A percentile compares a stretch with the other conserved stretches of the same genome.
Evolutionary conservation across 2,329 filamentous ascomycete species (phyloP).

Genomic region (Alternaria triticina): DNA sequence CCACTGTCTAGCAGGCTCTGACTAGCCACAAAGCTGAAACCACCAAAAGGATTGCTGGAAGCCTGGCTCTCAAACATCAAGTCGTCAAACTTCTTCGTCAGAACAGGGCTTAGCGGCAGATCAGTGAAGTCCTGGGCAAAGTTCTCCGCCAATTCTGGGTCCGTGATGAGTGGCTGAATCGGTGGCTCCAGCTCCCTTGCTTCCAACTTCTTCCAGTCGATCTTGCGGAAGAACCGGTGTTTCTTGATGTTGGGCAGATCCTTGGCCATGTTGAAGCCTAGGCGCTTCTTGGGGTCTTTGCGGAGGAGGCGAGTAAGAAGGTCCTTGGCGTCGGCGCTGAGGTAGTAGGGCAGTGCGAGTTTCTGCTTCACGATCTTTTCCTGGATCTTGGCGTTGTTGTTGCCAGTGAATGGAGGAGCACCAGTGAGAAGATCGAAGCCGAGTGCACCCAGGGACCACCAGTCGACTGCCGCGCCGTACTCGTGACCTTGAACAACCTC

Average conservation of each 20-base stretch:
- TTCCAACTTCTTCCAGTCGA: constrained; percentile 90
- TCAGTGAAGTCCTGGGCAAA: constrained; percentile 93
- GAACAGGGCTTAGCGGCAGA: constrained; percentile 76
- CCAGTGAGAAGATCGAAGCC: constrained; percentile 94
- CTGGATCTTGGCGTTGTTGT: constrained; percentile 93
- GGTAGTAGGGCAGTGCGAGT: constrained; percentile 84
- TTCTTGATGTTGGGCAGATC: constrained; percentile 85
- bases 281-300: constrained; percentile 89
- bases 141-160: constrained; percentile 95
- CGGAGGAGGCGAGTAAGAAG: constrained; percentile 86
- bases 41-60: constrained; percentile 58
- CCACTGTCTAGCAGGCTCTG: constrained; percentile 55
- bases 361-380: constrained; percentile 97
- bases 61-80: constrained; percentile 39
- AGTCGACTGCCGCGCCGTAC: constrained; percentile 95
- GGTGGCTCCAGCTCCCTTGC: constrained; percentile 83
- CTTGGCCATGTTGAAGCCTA: constrained; percentile 87
- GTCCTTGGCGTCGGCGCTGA: constrained; percentile 91
- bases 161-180: constrained; percentile 91
- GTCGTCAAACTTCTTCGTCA: constrained; percentile 39
- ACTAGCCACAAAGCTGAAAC: constrained; percentile 62
- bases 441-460: constrained; percentile 96
- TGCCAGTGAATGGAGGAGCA: constrained; percentile 85
- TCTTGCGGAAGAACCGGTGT: constrained; percentile 95
- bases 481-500: constrained; percentile 87